These are phyloP conservation scores for Spathaspora girioi DNA, from an alignment of 805 yeast species.

Conservation along the genomic window DNA sequence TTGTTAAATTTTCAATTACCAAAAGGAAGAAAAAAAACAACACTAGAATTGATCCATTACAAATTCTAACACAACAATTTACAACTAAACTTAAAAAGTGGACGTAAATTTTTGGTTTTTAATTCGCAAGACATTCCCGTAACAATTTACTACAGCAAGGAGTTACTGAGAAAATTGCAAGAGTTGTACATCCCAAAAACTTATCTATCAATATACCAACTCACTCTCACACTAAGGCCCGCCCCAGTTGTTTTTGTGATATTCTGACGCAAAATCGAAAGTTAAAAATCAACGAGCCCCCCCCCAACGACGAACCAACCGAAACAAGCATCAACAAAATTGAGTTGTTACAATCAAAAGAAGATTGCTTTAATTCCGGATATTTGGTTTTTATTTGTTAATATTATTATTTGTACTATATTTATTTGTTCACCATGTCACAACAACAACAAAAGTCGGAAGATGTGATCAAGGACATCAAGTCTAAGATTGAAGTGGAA, in stretches of 20 bases:
- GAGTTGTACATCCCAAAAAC: not conserved
- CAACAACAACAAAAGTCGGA: conserved; percentile 13
- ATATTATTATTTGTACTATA: not conserved
- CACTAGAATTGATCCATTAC: not conserved
- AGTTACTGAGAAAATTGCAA: no score
- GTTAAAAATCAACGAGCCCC: not conserved
- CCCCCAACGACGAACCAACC: not conserved
- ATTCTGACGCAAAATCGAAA: not conserved
- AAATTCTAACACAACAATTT: not conserved
- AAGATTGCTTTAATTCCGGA: not conserved
- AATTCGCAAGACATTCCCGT: not conserved
- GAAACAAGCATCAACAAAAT: not conserved
- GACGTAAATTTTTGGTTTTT: not conserved
- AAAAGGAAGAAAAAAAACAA: not conserved
- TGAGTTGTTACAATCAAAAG: not conserved
- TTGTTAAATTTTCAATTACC: not conserved
- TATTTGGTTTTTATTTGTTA: not conserved
- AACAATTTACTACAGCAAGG: not conserved
- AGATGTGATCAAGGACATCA: conserved; percentile 58
- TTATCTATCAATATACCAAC: no score
- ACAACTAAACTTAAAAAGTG: not conserved
- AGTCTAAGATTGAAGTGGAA: conserved; percentile 84
- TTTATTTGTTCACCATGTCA: not conserved
- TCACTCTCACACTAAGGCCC: no score
- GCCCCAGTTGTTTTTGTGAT: not conserved